A percentile compares a stretch with the other conserved stretches of the same genome.
These are phyloP conservation scores for Aspergillus melleus DNA, from an alignment of 2,329 filamentous ascomycete species.

Conservation along the genomic window DNA sequence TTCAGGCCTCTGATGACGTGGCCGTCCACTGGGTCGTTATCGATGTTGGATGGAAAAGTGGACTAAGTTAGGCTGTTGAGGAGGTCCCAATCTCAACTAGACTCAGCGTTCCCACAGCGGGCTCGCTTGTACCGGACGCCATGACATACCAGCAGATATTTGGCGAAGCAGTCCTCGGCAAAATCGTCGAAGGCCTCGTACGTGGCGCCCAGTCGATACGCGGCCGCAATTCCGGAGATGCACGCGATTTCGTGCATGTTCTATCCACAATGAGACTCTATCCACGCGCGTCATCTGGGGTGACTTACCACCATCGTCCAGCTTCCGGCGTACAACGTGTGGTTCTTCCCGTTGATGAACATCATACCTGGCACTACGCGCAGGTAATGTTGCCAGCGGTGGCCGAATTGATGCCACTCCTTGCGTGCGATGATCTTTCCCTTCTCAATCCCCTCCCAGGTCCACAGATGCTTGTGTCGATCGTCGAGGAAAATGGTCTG, in stretches of 20 bases:
- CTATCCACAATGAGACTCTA: constrained; percentile 9
- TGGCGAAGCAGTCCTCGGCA: constrained; percentile 32
- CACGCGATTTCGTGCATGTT: constrained; percentile 67
- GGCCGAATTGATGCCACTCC: constrained; percentile 65
- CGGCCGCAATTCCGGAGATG: constrained; percentile 69
- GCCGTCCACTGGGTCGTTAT: too few species aligned
- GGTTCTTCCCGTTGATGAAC: constrained; percentile 66
- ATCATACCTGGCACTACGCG: constrained; percentile 69
- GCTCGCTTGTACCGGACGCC: constrained; percentile 27
- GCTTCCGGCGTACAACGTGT: constrained; percentile 63
- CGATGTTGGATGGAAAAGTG: too few species aligned
- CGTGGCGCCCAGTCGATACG: constrained; percentile 65
- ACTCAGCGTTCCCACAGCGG: not conserved
- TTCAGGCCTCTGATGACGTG: not conserved
- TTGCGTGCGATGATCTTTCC: constrained; percentile 58
- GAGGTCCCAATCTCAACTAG: not conserved
- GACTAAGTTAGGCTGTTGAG: too few species aligned
- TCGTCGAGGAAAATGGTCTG: constrained; percentile 66
- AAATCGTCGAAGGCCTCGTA: constrained; percentile 49
- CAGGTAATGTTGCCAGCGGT: constrained; percentile 61
- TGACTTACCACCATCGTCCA: constrained; percentile 68
- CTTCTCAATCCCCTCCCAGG: constrained; percentile 56
- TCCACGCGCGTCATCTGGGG: not conserved
- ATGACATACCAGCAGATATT: constrained; percentile 34
- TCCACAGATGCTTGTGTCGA: constrained; percentile 57